Evolutionary conservation across 441 rosid species (phyloP), one percentile per base, ranked within the genome.

Genomic region (Gossypium gossypioides): DNA sequence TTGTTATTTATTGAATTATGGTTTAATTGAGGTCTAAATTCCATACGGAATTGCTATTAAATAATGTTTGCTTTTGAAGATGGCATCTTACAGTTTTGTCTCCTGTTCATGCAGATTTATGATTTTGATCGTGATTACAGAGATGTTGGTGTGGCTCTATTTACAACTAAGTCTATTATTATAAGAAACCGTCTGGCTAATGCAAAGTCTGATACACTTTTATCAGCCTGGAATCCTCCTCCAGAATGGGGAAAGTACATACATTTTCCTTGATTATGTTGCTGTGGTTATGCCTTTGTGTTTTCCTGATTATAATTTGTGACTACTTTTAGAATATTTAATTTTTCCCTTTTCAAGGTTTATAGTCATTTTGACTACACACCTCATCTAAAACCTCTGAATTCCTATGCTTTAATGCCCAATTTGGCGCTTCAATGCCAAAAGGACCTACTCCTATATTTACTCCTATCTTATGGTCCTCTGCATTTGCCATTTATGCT

Each of bases 201-300:
- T 85, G 96, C 90, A 74, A 96, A 96, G 81, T 92, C 87, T 57
- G 97, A 92, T 81, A 93, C 81, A 86, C 90, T 96, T 82, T 75
- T 96, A 69, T 86, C 99, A 21, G 89, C 99, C 2, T 96, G 98
- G 98, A 92, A 96, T 81, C 96, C 99, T 80, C 99, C 97, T n/a
- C 84, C 92, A 29, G 99, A 91, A 79, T 96, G 98, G 99, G 99
- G 96, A 82, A 89, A 90, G 99, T 93, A 85, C 72, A 90, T 63
- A 18, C 63, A 73, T 79, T 64, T 68, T 69, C 74, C 61, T 4
- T 25, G 9, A 24, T 21, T 34, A 27, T 29, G 16, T 46, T 27
- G 40, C 57, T 32, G 10, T 32, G 44, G 57, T 29, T 19, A 4
- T n/a, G 63, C 15, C 59, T 54, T 32, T 63, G 6, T 32, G 32